These are phyloP conservation scores for Colletotrichum magnum DNA, from an alignment of 2,329 filamentous ascomycete genomes.

Conservation along the genomic window DNA sequence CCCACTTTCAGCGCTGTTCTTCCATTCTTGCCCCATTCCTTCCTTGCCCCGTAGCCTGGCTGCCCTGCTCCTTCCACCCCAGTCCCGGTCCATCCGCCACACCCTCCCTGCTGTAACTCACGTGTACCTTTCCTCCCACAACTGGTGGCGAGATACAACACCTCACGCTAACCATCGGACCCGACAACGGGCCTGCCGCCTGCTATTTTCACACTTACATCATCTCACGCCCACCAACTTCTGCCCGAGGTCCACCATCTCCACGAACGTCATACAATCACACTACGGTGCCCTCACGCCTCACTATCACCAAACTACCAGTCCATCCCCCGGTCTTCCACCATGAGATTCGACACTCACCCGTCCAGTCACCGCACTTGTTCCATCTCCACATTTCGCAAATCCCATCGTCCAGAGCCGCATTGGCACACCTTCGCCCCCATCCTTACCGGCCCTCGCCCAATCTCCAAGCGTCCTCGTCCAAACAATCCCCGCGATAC, in stretches of 20 bases:
- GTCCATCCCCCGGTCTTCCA: background rate
- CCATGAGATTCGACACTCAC: background rate
- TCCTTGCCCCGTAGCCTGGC: too few species aligned
- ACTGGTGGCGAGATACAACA: background rate
- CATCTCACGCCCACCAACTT: constrained; percentile 23
- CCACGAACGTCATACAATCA: constrained; percentile 35
- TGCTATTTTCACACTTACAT: constrained; percentile 27
- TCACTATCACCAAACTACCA: constrained; percentile 13
- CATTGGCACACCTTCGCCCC: constrained; percentile 19
- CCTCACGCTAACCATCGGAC: constrained; percentile 1
- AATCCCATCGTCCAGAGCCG: constrained; percentile 33
- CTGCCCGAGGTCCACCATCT: constrained; percentile 11
- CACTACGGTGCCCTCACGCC: background rate
- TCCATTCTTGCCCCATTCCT: too few species aligned
- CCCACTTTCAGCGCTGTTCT: background rate
- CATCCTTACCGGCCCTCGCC: constrained; percentile 1
- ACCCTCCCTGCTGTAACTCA: constrained; percentile 5
- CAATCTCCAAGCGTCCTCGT: constrained; percentile 10
- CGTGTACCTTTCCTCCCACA: background rate
- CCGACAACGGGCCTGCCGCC: background rate
- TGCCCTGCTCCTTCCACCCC: constrained; percentile 4
- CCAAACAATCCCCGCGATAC: background rate
- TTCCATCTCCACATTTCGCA: constrained; percentile 15
- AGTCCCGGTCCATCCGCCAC: constrained; percentile 20
- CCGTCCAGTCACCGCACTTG: background rate